Base-by-base conservation (phyloP, 495 filamentous ascomycete genomes). In the Penicillium chermesinum region DNA sequence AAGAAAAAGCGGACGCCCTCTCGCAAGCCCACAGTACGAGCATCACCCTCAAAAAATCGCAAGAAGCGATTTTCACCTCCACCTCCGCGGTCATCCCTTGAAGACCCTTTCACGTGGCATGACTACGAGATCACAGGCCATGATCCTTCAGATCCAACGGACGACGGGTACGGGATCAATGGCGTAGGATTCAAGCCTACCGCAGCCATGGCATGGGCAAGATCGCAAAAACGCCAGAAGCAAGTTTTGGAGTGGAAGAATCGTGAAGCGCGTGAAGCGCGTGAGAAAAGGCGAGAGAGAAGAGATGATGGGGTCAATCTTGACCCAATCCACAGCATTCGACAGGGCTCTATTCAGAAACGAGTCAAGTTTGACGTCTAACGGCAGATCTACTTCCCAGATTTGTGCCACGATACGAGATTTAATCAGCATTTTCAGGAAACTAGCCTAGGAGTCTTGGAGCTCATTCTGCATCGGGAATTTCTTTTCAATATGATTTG, bases 151-250 rank as follows among this genome's bases (percentile, higher is more conserved):
- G 86, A 89, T 61, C 83, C 82, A 33, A 80, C 77, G 46, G 86
- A 89, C 53, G 86, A 89, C 64, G 86, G 86, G 19, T 86, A 86
- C 30, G 86, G 86, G 32, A 87, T 89, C 53, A 88, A 94, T 64
- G 91, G 91, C 12, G 85, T 97, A 58, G 91, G 91, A 1, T 96
- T 95, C 66, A 85, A 81, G 52, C 91, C 91, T 0, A 96, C 89
- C 7, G 77, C 90, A 14, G 86, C 86, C 25, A 82, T 90, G 22
- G 91, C 89, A 1, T 84, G 87, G 63, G 81, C 82, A 19, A 75
- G 91, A 46, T 75, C 79, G 6, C 80, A 89, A 62, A 86, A 81
- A 62, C 76, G 91, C 49, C 78, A 81, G 57, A 83, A 86, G 65
- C 91, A 97, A 66, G 75, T 97, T 38, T 77, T 80, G 40, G 88